Conservation (phyloP, 169 alveolate species). For the Eimeria tenella region DNA sequence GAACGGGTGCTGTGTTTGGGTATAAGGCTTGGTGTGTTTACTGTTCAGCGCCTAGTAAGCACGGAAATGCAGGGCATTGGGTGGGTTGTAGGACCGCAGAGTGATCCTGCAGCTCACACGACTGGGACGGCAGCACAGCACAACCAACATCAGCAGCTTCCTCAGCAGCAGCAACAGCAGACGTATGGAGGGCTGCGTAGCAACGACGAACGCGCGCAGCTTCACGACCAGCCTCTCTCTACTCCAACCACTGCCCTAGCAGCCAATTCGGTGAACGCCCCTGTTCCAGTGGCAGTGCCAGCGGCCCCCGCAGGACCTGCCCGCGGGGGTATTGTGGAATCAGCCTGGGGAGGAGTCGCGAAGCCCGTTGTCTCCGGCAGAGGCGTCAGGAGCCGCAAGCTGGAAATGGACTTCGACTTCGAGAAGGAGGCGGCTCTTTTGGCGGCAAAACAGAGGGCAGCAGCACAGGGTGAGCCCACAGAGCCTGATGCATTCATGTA, state of each 20-base stretch:
- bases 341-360: not conserved
- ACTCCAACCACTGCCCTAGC: not conserved
- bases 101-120: not conserved
- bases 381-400: constrained; percentile 64
- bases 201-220: constrained; percentile 3
- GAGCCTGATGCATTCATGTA: not conserved
- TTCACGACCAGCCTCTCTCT: constrained; percentile 3
- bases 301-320: constrained; percentile 13
- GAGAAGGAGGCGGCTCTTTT: constrained; percentile 69
- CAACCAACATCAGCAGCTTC: constrained; percentile 11
- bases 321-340: not conserved
- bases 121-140: constrained; percentile 2
- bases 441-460: constrained; percentile 65
- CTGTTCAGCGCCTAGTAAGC: constrained; percentile 46
- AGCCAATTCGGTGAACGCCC: constrained; percentile 16
- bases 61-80: constrained; percentile 43
- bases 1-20: too few species aligned
- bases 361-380: constrained; percentile 40
- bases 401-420: constrained; percentile 74
- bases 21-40: not conserved
- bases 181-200: not conserved
- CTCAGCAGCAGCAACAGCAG: constrained; percentile 29
- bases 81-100: constrained; percentile 26
- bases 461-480: constrained; percentile 33
- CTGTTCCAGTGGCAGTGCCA: constrained; percentile 4